Conservation (phyloP, 2,329 filamentous ascomycete species). For the Aspergillus nomiae region DNA sequence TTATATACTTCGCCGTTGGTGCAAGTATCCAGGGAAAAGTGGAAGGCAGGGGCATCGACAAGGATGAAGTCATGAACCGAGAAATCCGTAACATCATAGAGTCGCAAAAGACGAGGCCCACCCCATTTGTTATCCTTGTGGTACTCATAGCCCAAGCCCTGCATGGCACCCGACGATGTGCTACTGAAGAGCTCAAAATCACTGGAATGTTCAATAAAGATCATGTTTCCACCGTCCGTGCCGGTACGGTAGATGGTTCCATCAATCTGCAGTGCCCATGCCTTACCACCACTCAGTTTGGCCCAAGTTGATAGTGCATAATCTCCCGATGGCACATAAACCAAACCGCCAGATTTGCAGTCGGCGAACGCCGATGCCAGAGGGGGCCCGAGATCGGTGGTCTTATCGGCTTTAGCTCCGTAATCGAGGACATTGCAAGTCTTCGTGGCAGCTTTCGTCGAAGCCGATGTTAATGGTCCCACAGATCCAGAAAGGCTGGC, state of each 20-base stretch:
- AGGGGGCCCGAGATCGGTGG: slow-evolving; percentile 54
- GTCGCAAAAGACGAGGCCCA: slow-evolving; percentile 50
- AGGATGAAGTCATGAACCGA: slow-evolving; percentile 54
- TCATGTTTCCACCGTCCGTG: slow-evolving; percentile 55
- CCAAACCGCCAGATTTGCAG: slow-evolving; percentile 54
- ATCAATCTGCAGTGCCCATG: slow-evolving; percentile 56
- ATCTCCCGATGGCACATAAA: slow-evolving; percentile 53
- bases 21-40: slow-evolving; percentile 55
- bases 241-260: slow-evolving; percentile 57
- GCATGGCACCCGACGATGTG: slow-evolving; percentile 54
- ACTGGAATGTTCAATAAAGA: slow-evolving; percentile 51
- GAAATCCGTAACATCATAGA: slow-evolving; percentile 50
- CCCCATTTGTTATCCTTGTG: slow-evolving; percentile 43
- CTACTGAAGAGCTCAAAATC: slow-evolving; percentile 59
- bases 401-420: slow-evolving; percentile 53
- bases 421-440: slow-evolving; percentile 57
- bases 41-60: slow-evolving; percentile 54
- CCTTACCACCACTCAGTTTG: slow-evolving; percentile 49
- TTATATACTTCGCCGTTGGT: slow-evolving; percentile 58
- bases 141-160: slow-evolving; percentile 55
- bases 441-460: slow-evolving; percentile 50
- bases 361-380: slow-evolving; percentile 52
- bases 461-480: slow-evolving; percentile 47
- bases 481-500: slow-evolving; percentile 47
- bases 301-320: slow-evolving; percentile 56